Conservation (phyloP, 2,329 filamentous ascomycete species). For the Ophiocordyceps camponoti-leonardi region DNA sequence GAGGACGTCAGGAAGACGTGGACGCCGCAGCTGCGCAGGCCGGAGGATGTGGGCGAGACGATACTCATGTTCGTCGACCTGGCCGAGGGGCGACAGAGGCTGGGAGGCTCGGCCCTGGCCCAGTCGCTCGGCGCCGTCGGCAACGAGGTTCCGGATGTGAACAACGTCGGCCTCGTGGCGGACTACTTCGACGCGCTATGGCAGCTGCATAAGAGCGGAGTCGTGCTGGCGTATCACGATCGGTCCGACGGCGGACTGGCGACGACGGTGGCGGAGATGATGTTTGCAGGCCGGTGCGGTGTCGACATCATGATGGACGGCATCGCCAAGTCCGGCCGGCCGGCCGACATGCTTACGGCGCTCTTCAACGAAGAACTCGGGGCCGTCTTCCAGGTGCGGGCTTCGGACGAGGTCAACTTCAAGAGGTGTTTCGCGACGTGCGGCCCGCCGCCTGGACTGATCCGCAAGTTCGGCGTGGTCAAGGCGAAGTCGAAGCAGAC, state of each 20-base stretch:
- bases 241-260: conserved; percentile 84
- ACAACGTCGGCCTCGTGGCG: conserved; percentile 61
- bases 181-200: conserved; percentile 82
- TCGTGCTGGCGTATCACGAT: conserved; percentile 87
- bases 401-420: conserved; percentile 70
- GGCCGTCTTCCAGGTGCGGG: conserved; percentile 87
- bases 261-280: conserved; percentile 89
- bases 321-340: conserved; percentile 42
- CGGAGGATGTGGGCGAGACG: conserved; percentile 79
- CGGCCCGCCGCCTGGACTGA: conserved; percentile 63
- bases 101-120: conserved; percentile 82
- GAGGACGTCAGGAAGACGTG: conserved; percentile 72
- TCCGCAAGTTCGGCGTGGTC: conserved; percentile 71
- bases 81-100: conserved; percentile 58
- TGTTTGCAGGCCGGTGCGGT: conserved; percentile 88
- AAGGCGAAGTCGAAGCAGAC: conserved; percentile 53
- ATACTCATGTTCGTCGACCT: conserved; percentile 84
- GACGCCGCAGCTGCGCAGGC: conserved; percentile 73
- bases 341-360: conserved; percentile 51
- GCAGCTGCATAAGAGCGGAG: conserved; percentile 39
- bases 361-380: conserved; percentile 96
- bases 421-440: conserved; percentile 81
- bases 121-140: conserved; percentile 81
- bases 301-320: conserved; percentile 71
- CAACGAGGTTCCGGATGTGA: conserved; percentile 70